phyloP scores from a whole-genome alignment of 495 filamentous ascomycete species.

The Tuber brumale region DNA sequence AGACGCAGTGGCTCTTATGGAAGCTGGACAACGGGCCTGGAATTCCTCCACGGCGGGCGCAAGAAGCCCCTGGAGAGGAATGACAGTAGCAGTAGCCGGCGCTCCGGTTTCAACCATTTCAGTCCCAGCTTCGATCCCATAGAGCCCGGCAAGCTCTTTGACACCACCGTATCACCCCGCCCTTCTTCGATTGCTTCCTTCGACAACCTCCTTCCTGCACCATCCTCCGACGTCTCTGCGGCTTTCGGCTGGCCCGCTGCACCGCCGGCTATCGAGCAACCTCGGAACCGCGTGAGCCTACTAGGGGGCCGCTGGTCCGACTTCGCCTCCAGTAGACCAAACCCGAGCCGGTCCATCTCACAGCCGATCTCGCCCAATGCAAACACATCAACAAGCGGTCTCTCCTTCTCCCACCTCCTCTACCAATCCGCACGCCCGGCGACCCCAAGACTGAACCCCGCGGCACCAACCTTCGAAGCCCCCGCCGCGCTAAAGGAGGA shows the following conservation, averaged over 20 bases:
- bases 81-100: constrained; percentile 41
- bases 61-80: constrained; percentile 37
- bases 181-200: constrained; percentile 73
- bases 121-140: constrained; percentile 55
- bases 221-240: constrained; percentile 65
- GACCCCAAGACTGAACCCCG: constrained; percentile 38
- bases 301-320: constrained; percentile 55
- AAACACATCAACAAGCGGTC: constrained; percentile 18
- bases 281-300: constrained; percentile 49
- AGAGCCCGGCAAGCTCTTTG: constrained; percentile 51
- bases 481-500: constrained; percentile 2
- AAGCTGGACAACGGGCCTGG: constrained; percentile 50
- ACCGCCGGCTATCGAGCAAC: constrained; percentile 45
- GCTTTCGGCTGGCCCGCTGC: constrained; percentile 57
- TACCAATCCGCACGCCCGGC: constrained; percentile 13
- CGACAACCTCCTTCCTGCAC: constrained; percentile 64
- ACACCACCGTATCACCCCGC: constrained; percentile 62
- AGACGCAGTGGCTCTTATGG: constrained; percentile 60
- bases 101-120: constrained; percentile 54
- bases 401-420: constrained; percentile 10
- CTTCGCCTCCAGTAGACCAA: constrained; percentile 15
- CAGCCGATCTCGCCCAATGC: constrained; percentile 29
- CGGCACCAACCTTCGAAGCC: constrained; percentile 40
- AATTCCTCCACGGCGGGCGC: constrained; percentile 47
- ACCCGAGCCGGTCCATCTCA: constrained; percentile 19